Conservation (phyloP, 176 grass and related monocot genomes). For the Oryza punctata region DNA sequence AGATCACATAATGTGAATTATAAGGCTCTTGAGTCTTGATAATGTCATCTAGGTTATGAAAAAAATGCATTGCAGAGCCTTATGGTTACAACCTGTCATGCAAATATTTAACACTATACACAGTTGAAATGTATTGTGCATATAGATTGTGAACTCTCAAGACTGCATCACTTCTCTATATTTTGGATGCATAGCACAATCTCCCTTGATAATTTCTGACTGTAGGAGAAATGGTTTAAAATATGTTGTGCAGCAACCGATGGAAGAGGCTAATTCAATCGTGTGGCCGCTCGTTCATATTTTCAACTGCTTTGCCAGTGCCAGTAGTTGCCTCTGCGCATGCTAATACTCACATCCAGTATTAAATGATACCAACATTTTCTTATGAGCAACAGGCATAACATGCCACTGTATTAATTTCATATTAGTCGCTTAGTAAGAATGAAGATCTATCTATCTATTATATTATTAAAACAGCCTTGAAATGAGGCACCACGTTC, state of each 20-base stretch:
- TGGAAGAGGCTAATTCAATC: conserved; percentile 95
- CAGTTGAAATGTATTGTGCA: background rate
- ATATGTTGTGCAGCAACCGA: conserved; percentile 65
- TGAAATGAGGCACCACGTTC: too few species aligned
- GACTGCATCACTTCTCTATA: background rate
- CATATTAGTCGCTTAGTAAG: conserved; percentile 10
- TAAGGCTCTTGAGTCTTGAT: background rate
- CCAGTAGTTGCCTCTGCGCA: conserved; percentile 80
- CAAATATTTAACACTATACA: background rate
- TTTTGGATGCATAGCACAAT: background rate
- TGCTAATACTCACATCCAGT: conserved; percentile 50
- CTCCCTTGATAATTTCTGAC: background rate
- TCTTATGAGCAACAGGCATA: background rate
- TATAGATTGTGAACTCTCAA: background rate
- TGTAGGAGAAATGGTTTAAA: conserved; percentile 26
- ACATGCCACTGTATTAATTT: background rate
- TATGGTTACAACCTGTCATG: background rate
- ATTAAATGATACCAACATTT: conserved; percentile 10
- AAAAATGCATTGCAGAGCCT: background rate
- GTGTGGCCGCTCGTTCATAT: conserved; percentile 86
- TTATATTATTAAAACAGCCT: too few species aligned
- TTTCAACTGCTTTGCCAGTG: conserved; percentile 87
- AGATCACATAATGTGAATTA: conserved; percentile 12
- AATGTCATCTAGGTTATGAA: background rate
- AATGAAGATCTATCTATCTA: too few species aligned